phyloP scores from a whole-genome alignment of 192 early-diverging fungal species.

The Jimgerdemannia flammicorona region DNA sequence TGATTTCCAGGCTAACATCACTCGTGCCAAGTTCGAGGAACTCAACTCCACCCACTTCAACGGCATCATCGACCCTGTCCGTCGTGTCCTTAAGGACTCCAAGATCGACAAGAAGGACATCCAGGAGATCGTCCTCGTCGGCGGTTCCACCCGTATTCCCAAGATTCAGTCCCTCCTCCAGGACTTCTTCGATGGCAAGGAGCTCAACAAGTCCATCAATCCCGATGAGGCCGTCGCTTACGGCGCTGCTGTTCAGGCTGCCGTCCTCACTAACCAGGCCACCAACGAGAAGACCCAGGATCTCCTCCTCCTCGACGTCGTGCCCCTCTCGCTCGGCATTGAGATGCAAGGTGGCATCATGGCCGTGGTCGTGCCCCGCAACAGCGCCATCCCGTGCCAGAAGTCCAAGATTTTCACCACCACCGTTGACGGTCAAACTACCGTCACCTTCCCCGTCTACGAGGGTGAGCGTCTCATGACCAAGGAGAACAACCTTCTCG shows the following conservation, averaged over 20 bases:
- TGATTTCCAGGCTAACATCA: conserved; percentile 72
- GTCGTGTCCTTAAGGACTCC: conserved; percentile 74
- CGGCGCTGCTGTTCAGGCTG: conserved; percentile 98
- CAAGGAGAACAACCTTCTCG: conserved; percentile 89
- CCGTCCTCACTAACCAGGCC: conserved; percentile 76
- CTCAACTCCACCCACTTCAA: conserved; percentile 63
- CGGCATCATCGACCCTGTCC: conserved; percentile 68
- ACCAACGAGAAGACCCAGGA: conserved; percentile 59
- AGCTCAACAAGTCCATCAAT: conserved; percentile 98
- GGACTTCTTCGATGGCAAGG: conserved; percentile 99
- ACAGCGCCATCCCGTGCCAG: conserved; percentile 79
- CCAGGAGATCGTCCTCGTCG: conserved; percentile 93
- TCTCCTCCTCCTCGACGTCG: conserved; percentile 79
- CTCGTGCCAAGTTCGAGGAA: conserved; percentile 80
- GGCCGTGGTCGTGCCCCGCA: conserved; percentile 79
- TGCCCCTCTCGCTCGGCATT: conserved; percentile 81
- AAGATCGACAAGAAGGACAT: conserved; percentile 70
- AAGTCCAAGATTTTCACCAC: conserved; percentile 83
- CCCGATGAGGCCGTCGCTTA: conserved; percentile 99
- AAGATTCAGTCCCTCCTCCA: conserved; percentile 89
- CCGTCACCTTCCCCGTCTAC: conserved; percentile 80
- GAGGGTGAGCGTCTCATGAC: conserved; percentile 87
- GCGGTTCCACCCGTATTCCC: conserved; percentile 98
- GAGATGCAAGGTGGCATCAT: conserved; percentile 85
- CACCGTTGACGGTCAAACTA: conserved; percentile 78